A percentile compares a stretch with the other conserved stretches of the same genome.
Evolutionary conservation across 176 grass and related monocot genomes (phyloP).

Genomic region (Eragrostis nindensis): DNA sequence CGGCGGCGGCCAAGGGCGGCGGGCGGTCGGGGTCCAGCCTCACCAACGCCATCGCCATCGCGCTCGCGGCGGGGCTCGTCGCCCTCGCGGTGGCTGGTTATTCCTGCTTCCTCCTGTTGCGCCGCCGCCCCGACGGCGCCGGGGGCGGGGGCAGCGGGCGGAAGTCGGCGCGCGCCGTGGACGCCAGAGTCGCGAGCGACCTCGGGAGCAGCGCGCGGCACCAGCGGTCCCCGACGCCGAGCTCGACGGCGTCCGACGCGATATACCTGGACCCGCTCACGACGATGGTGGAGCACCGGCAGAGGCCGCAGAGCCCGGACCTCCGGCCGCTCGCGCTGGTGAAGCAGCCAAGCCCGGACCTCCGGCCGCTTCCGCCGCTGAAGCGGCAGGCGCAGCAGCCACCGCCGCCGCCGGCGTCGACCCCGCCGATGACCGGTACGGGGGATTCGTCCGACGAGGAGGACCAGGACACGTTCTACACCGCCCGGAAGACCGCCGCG

Average conservation of each 20-base stretch:
- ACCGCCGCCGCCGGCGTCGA: slow-evolving; percentile 28
- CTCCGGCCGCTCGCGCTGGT: slow-evolving; percentile 54
- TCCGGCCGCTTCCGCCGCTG: slow-evolving; percentile 66
- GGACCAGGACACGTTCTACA: slow-evolving; percentile 63
- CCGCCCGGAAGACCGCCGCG: slow-evolving; percentile 44
- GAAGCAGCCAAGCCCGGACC: slow-evolving; percentile 61
- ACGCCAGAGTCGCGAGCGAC: slow-evolving; percentile 36
- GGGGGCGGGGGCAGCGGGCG: background rate
- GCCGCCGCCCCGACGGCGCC: slow-evolving; percentile 27
- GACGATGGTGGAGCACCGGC: slow-evolving; percentile 39
- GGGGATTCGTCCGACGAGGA: slow-evolving; percentile 45
- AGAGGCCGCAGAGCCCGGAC: slow-evolving; percentile 57
- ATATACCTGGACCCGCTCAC: slow-evolving; percentile 55
- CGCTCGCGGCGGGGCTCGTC: slow-evolving; percentile 52
- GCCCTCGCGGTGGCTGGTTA: slow-evolving; percentile 37
- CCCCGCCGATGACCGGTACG: slow-evolving; percentile 43
- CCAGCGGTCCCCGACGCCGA: slow-evolving; percentile 48
- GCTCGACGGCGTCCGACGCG: slow-evolving; percentile 54
- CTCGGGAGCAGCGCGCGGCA: slow-evolving; percentile 47
- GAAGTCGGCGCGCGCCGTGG: slow-evolving; percentile 20
- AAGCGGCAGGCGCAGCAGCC: background rate
- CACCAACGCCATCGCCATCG: slow-evolving; percentile 59
- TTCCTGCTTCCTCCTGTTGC: slow-evolving; percentile 60
- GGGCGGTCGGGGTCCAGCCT: slow-evolving; percentile 30
- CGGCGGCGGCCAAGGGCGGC: slow-evolving; percentile 1